Percentiles rank a stretch among this genome's conserved stretches.
Conservation (phyloP, 441 rosid species). For the Arabidopsis hybrid region DNA sequence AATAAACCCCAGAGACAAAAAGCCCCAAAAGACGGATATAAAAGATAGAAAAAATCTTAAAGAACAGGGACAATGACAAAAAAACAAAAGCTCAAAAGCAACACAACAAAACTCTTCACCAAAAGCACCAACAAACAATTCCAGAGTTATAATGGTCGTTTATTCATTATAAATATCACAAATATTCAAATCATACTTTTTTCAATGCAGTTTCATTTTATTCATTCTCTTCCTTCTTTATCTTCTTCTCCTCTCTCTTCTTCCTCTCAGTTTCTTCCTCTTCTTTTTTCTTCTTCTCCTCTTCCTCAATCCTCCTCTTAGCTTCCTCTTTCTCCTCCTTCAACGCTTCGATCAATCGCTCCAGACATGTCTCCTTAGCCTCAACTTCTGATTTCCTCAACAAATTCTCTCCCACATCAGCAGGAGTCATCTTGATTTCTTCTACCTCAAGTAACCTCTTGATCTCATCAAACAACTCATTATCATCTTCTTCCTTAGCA, state of each 20-base stretch:
- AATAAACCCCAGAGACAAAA: too few species aligned
- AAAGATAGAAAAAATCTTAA: too few species aligned
- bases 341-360: constrained; percentile 27
- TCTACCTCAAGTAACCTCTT: constrained; percentile 38
- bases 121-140: too few species aligned
- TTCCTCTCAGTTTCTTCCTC: constrained; percentile 13
- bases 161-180: background rate
- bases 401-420: constrained; percentile 45
- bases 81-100: too few species aligned
- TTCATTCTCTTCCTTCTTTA: background rate
- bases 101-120: too few species aligned
- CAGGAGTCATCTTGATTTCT: constrained; percentile 42
- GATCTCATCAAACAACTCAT: constrained; percentile 26
- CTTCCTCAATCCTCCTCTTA: constrained; percentile 27
- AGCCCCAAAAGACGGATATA: too few species aligned
- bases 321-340: constrained; percentile 40
- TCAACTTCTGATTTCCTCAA: constrained; percentile 34
- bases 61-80: too few species aligned
- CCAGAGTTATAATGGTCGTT: background rate
- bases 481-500: constrained; percentile 24
- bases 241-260: constrained; percentile 7
- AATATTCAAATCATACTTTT: background rate
- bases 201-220: background rate
- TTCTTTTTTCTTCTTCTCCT: constrained; percentile 26
- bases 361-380: constrained; percentile 8